Conservation (phyloP, 148 eudicot species). For the Rhododendron ovatum region DNA sequence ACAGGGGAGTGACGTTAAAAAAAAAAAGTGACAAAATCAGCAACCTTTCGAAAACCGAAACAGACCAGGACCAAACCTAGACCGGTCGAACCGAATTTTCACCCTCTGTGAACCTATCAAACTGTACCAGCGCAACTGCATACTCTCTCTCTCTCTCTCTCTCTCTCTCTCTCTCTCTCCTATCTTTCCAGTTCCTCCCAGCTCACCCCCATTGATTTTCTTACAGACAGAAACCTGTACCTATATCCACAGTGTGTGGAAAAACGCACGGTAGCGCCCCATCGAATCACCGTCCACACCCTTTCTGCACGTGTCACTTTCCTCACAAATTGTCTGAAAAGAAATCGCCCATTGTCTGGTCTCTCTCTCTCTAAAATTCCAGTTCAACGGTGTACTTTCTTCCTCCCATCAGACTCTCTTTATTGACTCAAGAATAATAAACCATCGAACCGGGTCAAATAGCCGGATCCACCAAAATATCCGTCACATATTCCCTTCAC, state of each 20-base stretch:
- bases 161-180: background rate
- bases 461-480: background rate
- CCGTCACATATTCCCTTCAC: background rate
- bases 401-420: background rate
- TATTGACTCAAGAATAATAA: conserved; percentile 7
- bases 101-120: background rate
- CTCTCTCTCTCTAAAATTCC: background rate
- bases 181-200: background rate
- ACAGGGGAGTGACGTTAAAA: too few species aligned
- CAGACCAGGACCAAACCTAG: too few species aligned
- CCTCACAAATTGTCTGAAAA: background rate
- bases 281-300: background rate
- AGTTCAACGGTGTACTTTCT: background rate
- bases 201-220: background rate
- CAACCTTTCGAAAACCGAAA: too few species aligned
- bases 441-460: background rate
- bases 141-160: too few species aligned
- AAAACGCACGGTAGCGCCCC: background rate
- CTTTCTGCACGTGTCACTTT: background rate
- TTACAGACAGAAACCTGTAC: background rate
- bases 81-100: too few species aligned
- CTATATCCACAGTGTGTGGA: background rate
- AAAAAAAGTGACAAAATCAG: too few species aligned
- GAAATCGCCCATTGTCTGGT: background rate
- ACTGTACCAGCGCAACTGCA: background rate